These are phyloP conservation scores for Lippia alba DNA, from an alignment of 305 asterid genomes.

Conservation along the genomic window DNA sequence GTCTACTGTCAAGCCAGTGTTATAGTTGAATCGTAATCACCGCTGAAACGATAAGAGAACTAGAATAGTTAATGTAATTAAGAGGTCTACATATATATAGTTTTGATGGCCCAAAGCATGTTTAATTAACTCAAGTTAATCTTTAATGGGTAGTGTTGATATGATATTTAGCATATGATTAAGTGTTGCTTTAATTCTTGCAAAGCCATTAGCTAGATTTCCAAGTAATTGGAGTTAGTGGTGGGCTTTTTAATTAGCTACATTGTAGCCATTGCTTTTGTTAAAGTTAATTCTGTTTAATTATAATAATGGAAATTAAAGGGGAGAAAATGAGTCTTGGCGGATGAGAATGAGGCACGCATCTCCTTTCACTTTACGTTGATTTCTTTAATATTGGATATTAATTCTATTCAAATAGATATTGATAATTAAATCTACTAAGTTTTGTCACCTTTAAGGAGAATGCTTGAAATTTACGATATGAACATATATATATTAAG, in stretches of 20 bases:
- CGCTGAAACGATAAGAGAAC: too few species aligned
- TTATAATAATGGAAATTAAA: slow-evolving; percentile 24
- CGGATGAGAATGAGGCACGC: slow-evolving; percentile 48
- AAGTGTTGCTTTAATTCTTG: slow-evolving; percentile 34
- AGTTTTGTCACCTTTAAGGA: not conserved
- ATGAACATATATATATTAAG: too few species aligned
- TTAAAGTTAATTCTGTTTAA: slow-evolving; percentile 36
- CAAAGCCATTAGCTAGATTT: slow-evolving; percentile 30
- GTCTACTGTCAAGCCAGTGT: too few species aligned
- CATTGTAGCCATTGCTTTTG: slow-evolving; percentile 39
- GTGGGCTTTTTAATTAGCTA: slow-evolving; percentile 33
- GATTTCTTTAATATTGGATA: slow-evolving; percentile 10
- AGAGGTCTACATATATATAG: too few species aligned
- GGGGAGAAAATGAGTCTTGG: slow-evolving; percentile 18
- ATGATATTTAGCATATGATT: slow-evolving; percentile 28
- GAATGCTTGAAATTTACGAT: too few species aligned
- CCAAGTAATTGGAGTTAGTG: slow-evolving; percentile 46
- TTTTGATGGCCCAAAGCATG: too few species aligned
- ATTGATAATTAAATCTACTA: not conserved
- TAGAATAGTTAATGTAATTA: too few species aligned
- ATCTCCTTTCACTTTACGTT: slow-evolving; percentile 23
- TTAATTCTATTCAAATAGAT: too few species aligned
- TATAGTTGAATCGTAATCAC: too few species aligned
- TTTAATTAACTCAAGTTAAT: not conserved
- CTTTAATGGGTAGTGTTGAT: slow-evolving; percentile 36